Evolutionary conservation across 345 rosid species (phyloP), one percentile per base, ranked within the genome.

Genomic region (Syzygium aromaticum): DNA sequence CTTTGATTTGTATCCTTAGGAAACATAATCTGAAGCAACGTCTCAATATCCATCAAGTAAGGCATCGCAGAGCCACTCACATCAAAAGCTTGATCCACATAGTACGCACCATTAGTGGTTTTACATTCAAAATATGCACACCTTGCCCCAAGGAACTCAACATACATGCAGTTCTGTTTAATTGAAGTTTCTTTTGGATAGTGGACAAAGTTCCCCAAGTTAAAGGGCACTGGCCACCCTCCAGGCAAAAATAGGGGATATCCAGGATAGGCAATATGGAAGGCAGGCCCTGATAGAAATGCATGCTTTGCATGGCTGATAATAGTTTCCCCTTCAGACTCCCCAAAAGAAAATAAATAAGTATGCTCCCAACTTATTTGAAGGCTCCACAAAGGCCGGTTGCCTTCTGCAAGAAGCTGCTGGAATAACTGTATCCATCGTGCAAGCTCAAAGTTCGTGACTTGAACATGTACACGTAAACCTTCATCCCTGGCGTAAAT

Each of bases 351-450:
- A 78, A 96, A 96, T 84, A 95, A 91, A 92, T 96, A 97, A n/a
- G 94, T 94, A 89, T 96, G 98, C 89, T 95, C 98, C 98, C 98
- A 97, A 90, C 99, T 95, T 87, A 92, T 91, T 78, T 94, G 95
- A 56, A 97, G 94, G 87, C 99, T 97, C 99, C 99, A 96, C 52
- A 91, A 22, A 82, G 93, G 93, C 87, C 89, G 94, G 90, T 93
- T 94, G 22, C 99, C 99, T 88, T 90, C 95, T 88, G 87, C 86
- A 86, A 95, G 91, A 91, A 97, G 97, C 89, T 92, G 94, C 90
- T 95, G 96, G 88, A 95, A 96, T 86, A 97, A 92, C 84, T 94
- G 94, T 90, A 94, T 92, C 99, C 99, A 96, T 56, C 95, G 96
- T 54, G 94, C 93, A 89, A 96, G 98, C 93, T 97, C 99, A 88